These are phyloP conservation scores for Alternaria metachromatica DNA, from an alignment of 2,329 filamentous ascomycete genomes.

Conservation along the genomic window DNA sequence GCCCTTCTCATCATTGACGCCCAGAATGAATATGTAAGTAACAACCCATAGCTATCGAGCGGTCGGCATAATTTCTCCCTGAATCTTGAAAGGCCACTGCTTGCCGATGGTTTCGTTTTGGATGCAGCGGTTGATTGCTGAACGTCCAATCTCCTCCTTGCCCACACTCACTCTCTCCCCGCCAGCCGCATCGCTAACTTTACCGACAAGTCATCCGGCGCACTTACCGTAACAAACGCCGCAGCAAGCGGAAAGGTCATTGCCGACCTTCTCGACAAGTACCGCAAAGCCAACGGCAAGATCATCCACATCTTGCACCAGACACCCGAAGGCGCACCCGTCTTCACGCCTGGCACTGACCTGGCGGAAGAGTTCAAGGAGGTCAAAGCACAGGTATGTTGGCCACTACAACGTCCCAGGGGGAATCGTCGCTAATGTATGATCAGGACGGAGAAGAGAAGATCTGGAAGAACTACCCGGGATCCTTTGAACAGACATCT, in stretches of 20 bases:
- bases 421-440: not conserved
- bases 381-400: constrained; percentile 54
- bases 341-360: constrained; percentile 69
- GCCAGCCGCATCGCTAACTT: not conserved
- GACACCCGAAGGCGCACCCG: constrained; percentile 65
- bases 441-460: constrained; percentile 58
- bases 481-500: constrained; percentile 66
- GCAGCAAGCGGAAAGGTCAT: constrained; percentile 63
- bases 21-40: constrained; percentile 12
- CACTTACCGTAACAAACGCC: constrained; percentile 63
- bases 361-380: constrained; percentile 68
- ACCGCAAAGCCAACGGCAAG: constrained; percentile 61
- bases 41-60: constrained; percentile 67
- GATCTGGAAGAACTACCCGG: constrained; percentile 64
- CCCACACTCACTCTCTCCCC: not conserved
- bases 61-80: no score
- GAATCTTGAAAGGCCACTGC: not conserved
- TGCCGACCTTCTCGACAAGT: constrained; percentile 63
- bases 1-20: constrained; percentile 11
- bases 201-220: constrained; percentile 54
- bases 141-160: not conserved
- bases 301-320: constrained; percentile 69
- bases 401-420: not conserved
- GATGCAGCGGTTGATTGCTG: not conserved
- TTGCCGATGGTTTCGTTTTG: no score